Evolutionary conservation across 139 green algal species (phyloP).

Genomic region (Cymbomonas tetramitiformis): DNA sequence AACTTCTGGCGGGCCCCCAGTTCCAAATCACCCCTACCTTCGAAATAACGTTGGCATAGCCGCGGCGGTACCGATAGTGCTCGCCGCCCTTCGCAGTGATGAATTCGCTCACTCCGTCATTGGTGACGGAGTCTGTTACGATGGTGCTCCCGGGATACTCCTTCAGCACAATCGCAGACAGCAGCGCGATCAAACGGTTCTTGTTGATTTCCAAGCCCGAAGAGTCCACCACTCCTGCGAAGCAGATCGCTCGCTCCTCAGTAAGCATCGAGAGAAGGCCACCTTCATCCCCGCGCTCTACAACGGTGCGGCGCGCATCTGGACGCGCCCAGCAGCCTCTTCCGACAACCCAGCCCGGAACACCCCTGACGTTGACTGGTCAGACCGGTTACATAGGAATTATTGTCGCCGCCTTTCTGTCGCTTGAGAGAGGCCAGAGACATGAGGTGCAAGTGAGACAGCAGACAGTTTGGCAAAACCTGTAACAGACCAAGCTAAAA

Average conservation of each 20-base stretch:
- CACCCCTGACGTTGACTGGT: not conserved
- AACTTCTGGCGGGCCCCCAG: not conserved
- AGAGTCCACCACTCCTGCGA: slow-evolving; percentile 60
- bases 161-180: slow-evolving; percentile 58
- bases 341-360: no score
- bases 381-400: no score
- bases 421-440: no score
- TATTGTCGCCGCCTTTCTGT: no score
- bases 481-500: no score
- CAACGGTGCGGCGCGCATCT: no score
- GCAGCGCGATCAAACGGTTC: slow-evolving; percentile 85
- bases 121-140: slow-evolving; percentile 85
- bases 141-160: slow-evolving; percentile 78
- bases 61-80: slow-evolving; percentile 58
- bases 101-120: slow-evolving; percentile 70
- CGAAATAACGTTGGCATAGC: slow-evolving; percentile 94
- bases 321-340: no score
- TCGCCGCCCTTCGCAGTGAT: slow-evolving; percentile 40
- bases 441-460: no score
- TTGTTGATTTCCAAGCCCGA: slow-evolving; percentile 70
- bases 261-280: no score
- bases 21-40: slow-evolving; percentile 56
- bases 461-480: no score
- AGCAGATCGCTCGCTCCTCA: no score
- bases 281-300: no score